Conservation (phyloP, 768 basidiomycete species). For the Leccinum imitatum region DNA sequence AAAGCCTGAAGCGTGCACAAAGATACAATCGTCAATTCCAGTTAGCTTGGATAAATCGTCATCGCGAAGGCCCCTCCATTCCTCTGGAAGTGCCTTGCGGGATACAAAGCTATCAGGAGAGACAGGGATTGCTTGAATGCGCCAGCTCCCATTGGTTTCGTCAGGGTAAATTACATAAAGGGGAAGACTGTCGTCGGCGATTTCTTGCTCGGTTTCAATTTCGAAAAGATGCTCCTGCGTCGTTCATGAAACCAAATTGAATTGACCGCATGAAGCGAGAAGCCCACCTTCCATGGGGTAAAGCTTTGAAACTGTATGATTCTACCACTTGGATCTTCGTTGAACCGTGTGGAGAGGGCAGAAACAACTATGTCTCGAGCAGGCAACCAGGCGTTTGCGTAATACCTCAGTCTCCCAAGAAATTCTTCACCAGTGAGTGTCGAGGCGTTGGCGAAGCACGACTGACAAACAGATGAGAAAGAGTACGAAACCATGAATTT, state of each 20-base stretch:
- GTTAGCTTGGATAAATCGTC: slow-evolving; percentile 69
- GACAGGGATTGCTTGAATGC: slow-evolving; percentile 88
- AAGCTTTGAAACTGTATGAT: slow-evolving; percentile 80
- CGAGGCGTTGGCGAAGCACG: slow-evolving; percentile 77
- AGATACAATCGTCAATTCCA: slow-evolving; percentile 82
- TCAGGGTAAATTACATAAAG: slow-evolving; percentile 92
- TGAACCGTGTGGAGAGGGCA: slow-evolving; percentile 53
- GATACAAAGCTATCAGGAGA: slow-evolving; percentile 84
- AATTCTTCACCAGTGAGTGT: slow-evolving; percentile 85
- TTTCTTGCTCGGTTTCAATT: slow-evolving; percentile 61
- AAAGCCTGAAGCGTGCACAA: slow-evolving; percentile 95
- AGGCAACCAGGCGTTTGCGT: slow-evolving; percentile 88
- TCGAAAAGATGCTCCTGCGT: slow-evolving; percentile 86
- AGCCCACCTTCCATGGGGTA: slow-evolving; percentile 81
- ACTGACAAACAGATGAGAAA: slow-evolving; percentile 40
- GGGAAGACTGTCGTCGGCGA: slow-evolving; percentile 51
- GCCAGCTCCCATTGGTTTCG: slow-evolving; percentile 73
- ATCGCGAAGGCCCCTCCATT: slow-evolving; percentile 91
- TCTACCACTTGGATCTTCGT: slow-evolving; percentile 67
- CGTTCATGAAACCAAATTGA: slow-evolving; percentile 14
- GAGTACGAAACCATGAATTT: slow-evolving; percentile 2
- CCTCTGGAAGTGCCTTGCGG: slow-evolving; percentile 88
- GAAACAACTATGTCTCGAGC: slow-evolving; percentile 77
- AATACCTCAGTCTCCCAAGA: slow-evolving; percentile 72
- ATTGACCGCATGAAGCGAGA: neutral